Percentiles rank a stretch among this genome's conserved stretches.
These are phyloP conservation scores for Chromosphaera perkinsii DNA, from an alignment of 208 protist species.

Conservation along the genomic window DNA sequence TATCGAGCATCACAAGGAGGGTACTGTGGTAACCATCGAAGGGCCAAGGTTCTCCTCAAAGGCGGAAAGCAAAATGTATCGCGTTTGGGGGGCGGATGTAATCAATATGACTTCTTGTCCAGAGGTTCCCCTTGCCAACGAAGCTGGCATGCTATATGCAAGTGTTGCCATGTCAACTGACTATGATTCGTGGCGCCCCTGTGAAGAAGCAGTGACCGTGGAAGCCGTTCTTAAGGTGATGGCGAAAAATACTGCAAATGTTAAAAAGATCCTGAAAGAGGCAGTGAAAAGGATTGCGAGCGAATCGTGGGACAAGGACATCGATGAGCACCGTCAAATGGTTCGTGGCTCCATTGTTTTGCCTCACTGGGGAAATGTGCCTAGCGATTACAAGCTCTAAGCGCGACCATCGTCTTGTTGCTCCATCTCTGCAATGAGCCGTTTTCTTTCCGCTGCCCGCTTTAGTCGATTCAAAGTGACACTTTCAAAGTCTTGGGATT, in stretches of 20 bases:
- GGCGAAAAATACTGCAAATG: constrained; percentile 25
- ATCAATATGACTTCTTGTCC: constrained; percentile 83
- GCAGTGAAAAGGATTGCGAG: background rate
- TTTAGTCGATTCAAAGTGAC: background rate
- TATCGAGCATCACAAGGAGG: constrained; percentile 2
- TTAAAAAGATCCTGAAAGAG: constrained; percentile 11
- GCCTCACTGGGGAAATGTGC: no score
- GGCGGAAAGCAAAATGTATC: constrained; percentile 73
- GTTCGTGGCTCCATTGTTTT: background rate
- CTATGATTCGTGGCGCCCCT: constrained; percentile 76
- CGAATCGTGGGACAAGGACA: background rate
- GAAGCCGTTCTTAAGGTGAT: constrained; percentile 18
- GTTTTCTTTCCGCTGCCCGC: constrained; percentile 18
- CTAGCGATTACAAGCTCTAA: no score
- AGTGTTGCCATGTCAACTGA: constrained; percentile 81
- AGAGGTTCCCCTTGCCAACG: constrained; percentile 71
- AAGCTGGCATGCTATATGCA: constrained; percentile 78
- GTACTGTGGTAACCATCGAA: constrained; percentile 77
- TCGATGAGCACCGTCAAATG: background rate
- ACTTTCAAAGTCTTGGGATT: constrained; percentile 19
- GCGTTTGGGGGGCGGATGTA: constrained; percentile 63
- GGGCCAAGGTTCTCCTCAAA: constrained; percentile 77
- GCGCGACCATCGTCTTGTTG: background rate
- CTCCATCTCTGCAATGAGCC: constrained; percentile 20
- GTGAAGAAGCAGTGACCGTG: constrained; percentile 44